phyloP scores from a whole-genome alignment of 2,329 filamentous ascomycete species.

The Paecilomyces fulvus region DNA sequence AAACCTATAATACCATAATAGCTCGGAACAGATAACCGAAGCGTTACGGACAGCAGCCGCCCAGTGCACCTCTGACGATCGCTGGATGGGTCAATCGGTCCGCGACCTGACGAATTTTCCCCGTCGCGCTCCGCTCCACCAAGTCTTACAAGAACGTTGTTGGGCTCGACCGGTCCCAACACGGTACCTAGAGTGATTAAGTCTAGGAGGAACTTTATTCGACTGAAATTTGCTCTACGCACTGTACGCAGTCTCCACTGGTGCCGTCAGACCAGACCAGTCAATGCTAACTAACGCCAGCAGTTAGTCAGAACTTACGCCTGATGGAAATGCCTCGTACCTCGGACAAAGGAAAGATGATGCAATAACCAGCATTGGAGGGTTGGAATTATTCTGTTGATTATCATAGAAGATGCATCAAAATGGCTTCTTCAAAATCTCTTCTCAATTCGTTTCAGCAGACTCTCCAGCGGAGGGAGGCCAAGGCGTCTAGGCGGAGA shows the following conservation, averaged over 20 bases:
- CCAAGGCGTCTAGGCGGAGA: slow-evolving; percentile 37
- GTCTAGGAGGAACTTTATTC: neutral
- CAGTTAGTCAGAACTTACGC: neutral
- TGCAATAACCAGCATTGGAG: neutral
- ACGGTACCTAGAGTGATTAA: neutral
- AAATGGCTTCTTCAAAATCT: slow-evolving; percentile 7
- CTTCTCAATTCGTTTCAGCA: slow-evolving; percentile 22
- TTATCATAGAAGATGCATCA: slow-evolving; percentile 9
- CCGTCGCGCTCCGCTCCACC: neutral
- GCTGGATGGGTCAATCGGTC: neutral
- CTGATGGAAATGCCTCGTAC: neutral
- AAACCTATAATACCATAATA: neutral
- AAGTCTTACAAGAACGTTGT: neutral
- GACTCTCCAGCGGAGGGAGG: slow-evolving; percentile 31
- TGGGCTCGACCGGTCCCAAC: neutral
- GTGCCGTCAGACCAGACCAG: neutral
- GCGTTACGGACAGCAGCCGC: neutral
- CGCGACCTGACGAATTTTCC: neutral
- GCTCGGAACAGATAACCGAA: neutral
- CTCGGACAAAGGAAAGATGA: neutral
- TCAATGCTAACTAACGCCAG: neutral
- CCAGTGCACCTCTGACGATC: neutral
- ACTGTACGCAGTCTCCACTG: neutral
- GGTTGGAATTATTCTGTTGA: neutral
- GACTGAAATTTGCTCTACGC: neutral